These are phyloP conservation scores for Anthracocystis setariae DNA, from an alignment of 1,284 basidiomycete species.

Conservation along the genomic window DNA sequence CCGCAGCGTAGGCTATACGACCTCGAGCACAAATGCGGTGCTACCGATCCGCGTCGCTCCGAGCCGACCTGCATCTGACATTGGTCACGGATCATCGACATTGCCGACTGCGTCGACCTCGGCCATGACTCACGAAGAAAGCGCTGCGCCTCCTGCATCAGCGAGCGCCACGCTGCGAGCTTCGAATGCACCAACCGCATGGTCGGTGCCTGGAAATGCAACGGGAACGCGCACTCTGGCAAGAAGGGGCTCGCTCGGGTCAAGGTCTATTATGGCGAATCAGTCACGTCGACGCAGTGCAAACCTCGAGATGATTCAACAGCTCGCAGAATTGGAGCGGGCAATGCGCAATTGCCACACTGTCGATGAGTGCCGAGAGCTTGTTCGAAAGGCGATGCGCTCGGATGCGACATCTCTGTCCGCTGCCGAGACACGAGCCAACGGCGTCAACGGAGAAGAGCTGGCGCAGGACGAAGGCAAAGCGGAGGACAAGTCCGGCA, in stretches of 20 bases:
- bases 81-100: conserved; percentile 11
- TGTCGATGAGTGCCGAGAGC: conserved; percentile 56
- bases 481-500: not conserved
- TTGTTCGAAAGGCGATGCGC: conserved; percentile 51
- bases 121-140: conserved; percentile 8
- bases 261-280: conserved; percentile 11
- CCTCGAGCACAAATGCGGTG: conserved; percentile 33
- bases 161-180: conserved; percentile 9
- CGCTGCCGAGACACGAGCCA: conserved; percentile 3
- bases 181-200: conserved; percentile 27
- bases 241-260: conserved; percentile 25
- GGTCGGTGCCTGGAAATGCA: conserved; percentile 14
- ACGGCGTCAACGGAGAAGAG: conserved; percentile 6
- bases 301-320: conserved; percentile 31
- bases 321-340: conserved; percentile 50
- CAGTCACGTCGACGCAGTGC: conserved; percentile 15
- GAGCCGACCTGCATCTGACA: conserved; percentile 10
- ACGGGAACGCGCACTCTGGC: conserved; percentile 10
- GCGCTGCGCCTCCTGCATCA: conserved; percentile 1
- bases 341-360: conserved; percentile 49
- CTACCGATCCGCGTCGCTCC: conserved; percentile 13
- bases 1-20: conserved; percentile 35
- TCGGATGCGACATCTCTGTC: conserved; percentile 19
- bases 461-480: not conserved
- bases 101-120: conserved; percentile 3